Conservation (phyloP, 768 basidiomycete genomes). For the Trametes sanguinea region DNA sequence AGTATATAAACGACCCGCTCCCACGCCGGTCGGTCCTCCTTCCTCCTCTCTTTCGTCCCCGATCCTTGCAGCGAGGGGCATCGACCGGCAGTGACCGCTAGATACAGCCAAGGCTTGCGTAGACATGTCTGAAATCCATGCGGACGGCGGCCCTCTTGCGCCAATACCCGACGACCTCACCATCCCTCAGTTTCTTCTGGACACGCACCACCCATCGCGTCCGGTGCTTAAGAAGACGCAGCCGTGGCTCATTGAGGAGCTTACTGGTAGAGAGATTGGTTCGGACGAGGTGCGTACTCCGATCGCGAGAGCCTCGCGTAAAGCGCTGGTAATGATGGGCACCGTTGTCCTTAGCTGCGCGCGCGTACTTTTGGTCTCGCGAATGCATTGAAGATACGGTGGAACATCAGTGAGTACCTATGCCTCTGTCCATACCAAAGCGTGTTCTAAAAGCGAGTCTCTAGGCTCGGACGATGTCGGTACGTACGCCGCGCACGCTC, state of each 20-base stretch:
- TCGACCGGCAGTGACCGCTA: background rate
- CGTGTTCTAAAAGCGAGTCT: background rate
- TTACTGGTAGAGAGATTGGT: slow-evolving; percentile 42
- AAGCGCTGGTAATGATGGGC: background rate
- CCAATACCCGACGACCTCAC: slow-evolving; percentile 53
- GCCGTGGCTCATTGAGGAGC: slow-evolving; percentile 56
- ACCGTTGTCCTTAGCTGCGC: slow-evolving; percentile 39
- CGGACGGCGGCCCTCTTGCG: slow-evolving; percentile 32
- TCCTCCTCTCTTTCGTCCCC: background rate
- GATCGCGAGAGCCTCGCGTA: background rate
- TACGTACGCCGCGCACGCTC: slow-evolving; percentile 31
- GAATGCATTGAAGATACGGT: slow-evolving; percentile 45
- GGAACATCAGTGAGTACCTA: slow-evolving; percentile 42
- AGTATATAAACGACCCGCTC: background rate
- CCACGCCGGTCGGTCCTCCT: background rate
- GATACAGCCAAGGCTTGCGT: background rate
- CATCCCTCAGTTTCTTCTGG: slow-evolving; percentile 56
- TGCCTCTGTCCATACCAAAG: too few species aligned
- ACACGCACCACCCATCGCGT: slow-evolving; percentile 42
- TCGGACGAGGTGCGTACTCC: slow-evolving; percentile 42
- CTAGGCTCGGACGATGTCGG: slow-evolving; percentile 54
- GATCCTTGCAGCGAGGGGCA: background rate
- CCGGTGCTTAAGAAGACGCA: slow-evolving; percentile 37
- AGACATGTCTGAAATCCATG: slow-evolving; percentile 29
- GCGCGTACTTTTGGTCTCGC: slow-evolving; percentile 50